Percentiles rank a stretch among this genome's conserved stretches.
phyloP scores from a whole-genome alignment of 768 basidiomycete genomes.

The Lanmaoa rubissima region DNA sequence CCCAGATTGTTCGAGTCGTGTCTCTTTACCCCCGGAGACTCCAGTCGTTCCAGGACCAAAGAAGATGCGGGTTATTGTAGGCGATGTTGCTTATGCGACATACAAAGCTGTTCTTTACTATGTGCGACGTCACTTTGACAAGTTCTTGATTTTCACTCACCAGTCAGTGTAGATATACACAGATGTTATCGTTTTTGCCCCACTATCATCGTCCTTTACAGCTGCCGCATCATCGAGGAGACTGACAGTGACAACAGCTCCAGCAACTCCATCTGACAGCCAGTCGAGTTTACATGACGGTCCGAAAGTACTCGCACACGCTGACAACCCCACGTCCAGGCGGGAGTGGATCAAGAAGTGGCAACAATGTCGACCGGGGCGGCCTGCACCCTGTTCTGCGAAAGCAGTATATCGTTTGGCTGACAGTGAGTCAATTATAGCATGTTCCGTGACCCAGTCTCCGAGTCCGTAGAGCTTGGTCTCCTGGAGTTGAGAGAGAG shows the following conservation, averaged over 20 bases:
- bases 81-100: conserved; percentile 60
- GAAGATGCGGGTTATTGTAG: conserved; percentile 52
- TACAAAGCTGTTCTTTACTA: conserved; percentile 75
- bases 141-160: conserved; percentile 6
- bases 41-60: conserved; percentile 41
- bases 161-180: conserved; percentile 65
- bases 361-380: conserved; percentile 56
- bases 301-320: conserved; percentile 6
- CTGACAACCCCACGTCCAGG: conserved; percentile 37
- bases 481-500: conserved; percentile 69
- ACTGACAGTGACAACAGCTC: conserved; percentile 1
- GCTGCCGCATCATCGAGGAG: conserved; percentile 20
- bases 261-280: conserved; percentile 34
- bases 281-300: conserved; percentile 33
- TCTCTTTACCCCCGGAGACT: background rate
- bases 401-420: conserved; percentile 84
- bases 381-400: conserved; percentile 75
- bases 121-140: conserved; percentile 39
- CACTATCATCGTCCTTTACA: conserved; percentile 69
- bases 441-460: background rate
- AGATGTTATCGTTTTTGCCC: conserved; percentile 80
- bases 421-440: conserved; percentile 57
- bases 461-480: conserved; percentile 54
- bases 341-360: conserved; percentile 76
- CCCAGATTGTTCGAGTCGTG: background rate